Evolutionary conservation across 2,329 filamentous ascomycete species (phyloP).

Genomic region (Aspergillus candidus): DNA sequence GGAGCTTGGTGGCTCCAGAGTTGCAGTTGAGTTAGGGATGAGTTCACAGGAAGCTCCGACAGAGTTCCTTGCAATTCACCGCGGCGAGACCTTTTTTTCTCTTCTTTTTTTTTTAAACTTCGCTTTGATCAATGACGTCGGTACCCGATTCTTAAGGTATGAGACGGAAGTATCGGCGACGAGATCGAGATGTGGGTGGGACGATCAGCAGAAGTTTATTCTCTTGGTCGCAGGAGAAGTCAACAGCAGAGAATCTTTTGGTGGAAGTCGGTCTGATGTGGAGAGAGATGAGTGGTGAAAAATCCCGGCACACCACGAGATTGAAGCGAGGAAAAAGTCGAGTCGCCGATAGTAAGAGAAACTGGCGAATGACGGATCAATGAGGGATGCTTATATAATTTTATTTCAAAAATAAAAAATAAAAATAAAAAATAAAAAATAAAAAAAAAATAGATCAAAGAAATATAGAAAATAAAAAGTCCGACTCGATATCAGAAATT

Average conservation of each 20-base stretch:
- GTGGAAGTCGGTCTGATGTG: constrained; percentile 1
- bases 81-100: not conserved
- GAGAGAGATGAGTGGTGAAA: constrained; percentile 4
- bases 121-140: constrained; percentile 9
- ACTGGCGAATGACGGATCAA: too few species aligned
- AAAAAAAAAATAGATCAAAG: too few species aligned
- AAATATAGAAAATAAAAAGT: not conserved
- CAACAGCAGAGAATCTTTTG: too few species aligned
- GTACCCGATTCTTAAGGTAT: not conserved
- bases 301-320: constrained; percentile 1
- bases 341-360: not conserved
- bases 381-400: too few species aligned
- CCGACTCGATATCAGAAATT: too few species aligned
- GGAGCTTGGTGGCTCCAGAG: constrained; percentile 39
- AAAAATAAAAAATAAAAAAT: constrained; percentile 1
- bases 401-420: not conserved
- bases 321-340: not conserved
- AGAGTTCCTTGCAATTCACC: constrained; percentile 13
- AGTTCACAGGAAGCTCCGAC: constrained; percentile 9
- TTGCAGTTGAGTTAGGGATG: constrained; percentile 20
- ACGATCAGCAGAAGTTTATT: not conserved
- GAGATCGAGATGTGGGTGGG: not conserved
- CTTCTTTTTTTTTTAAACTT: constrained; percentile 1
- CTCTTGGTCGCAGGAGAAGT: too few species aligned
- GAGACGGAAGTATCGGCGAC: not conserved